Conservation (phyloP, 2,329 filamentous ascomycete genomes). For the Zopfia rhizophila region DNA sequence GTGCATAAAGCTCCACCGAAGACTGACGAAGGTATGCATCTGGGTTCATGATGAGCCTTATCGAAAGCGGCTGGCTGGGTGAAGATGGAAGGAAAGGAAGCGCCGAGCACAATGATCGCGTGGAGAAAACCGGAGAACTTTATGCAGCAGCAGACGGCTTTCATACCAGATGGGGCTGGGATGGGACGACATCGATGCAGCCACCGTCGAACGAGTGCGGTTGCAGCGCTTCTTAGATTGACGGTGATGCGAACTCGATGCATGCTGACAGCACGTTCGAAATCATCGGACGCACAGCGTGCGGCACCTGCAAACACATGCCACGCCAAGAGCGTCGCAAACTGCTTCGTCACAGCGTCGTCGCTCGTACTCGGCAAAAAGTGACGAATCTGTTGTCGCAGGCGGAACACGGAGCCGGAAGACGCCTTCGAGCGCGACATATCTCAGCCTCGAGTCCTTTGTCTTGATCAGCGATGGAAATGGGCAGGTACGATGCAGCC, state of each 20-base stretch:
- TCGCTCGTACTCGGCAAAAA: slow-evolving; percentile 4
- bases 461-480: slow-evolving; percentile 10
- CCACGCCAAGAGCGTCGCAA: slow-evolving; percentile 9
- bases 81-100: slow-evolving; percentile 12
- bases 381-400: slow-evolving; percentile 4
- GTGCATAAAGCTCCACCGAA: slow-evolving; percentile 18
- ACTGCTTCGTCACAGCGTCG: slow-evolving; percentile 7
- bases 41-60: too few relatives aligned
- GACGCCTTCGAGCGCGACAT: slow-evolving; percentile 7
- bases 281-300: slow-evolving; percentile 23
- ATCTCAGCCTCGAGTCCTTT: slow-evolving; percentile 22
- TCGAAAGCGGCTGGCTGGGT: slow-evolving; percentile 4
- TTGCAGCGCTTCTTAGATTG: slow-evolving; percentile 37
- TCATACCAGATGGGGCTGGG: slow-evolving; percentile 38
- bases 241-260: slow-evolving; percentile 24
- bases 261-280: slow-evolving; percentile 26
- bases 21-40: too few relatives aligned
- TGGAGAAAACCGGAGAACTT: slow-evolving; percentile 1
- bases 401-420: slow-evolving; percentile 25
- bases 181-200: slow-evolving; percentile 6
- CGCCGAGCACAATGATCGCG: slow-evolving; percentile 11
- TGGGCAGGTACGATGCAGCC: neutral
- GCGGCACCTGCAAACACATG: slow-evolving; percentile 19
- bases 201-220: slow-evolving; percentile 30
- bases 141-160: slow-evolving; percentile 27